Evolutionary conservation across 169 alveolate genomes (phyloP).

Genomic region (Babesia sp.): DNA sequence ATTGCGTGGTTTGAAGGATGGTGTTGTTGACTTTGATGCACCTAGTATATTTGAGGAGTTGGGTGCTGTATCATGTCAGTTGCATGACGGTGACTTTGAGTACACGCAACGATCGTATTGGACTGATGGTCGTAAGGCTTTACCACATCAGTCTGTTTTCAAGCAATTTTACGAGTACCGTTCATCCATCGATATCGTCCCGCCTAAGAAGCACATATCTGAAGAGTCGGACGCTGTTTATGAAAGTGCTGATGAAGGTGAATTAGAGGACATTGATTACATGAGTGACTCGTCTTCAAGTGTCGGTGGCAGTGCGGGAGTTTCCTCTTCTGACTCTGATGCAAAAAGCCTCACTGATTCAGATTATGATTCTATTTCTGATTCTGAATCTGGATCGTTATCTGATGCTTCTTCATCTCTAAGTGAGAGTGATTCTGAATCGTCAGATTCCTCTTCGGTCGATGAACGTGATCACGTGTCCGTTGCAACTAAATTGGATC

Average conservation of each 20-base stretch:
- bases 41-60: constrained; percentile 42
- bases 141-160: constrained; percentile 51
- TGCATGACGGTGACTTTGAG: constrained; percentile 29
- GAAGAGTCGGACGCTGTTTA: neutral
- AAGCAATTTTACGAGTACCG: constrained; percentile 33
- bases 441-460: neutral
- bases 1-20: neutral
- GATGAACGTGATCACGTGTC: neutral
- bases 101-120: constrained; percentile 55
- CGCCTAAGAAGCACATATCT: neutral
- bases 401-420: too few relatives aligned
- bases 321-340: neutral
- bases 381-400: neutral
- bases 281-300: neutral
- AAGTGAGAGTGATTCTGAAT: neutral
- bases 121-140: constrained; percentile 27
- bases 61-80: constrained; percentile 40
- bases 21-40: constrained; percentile 6
- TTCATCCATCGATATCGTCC: neutral
- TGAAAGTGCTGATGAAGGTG: constrained; percentile 4
- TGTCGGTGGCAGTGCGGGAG: constrained; percentile 1
- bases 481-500: too few relatives aligned
- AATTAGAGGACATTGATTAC: neutral
- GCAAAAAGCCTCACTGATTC: neutral
- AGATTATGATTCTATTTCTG: constrained; percentile 6